Base-by-base conservation (phyloP, 768 basidiomycete genomes). In the Porphyrellus cyaneotinctus region DNA sequence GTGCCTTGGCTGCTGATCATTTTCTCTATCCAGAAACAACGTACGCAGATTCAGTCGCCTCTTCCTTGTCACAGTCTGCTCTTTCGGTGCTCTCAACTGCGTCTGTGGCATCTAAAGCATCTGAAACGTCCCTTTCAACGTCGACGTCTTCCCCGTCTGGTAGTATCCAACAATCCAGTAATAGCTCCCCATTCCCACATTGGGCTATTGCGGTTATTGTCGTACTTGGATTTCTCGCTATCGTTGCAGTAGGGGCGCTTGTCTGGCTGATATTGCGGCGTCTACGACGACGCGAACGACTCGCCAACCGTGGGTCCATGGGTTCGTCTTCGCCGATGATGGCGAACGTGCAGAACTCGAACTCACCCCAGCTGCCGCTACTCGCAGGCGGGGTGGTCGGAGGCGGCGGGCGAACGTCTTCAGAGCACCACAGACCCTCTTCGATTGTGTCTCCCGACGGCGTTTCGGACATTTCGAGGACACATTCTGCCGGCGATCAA, bases 151-250 rank as follows among this genome's bases (percentile, higher is more conserved):
- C 50, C 28, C 52, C 44, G 23, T 64, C 63, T 23, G 80, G 73
- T 45, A 72, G 52, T 56, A 75, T 88, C 20, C 88, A 87, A 65
- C 58, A 64, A 45, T 54, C 63, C 17, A 51, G 51, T 26, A 58
- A 62, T 46, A 64, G 57, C 51, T 64, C 76, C 15, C 60, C 74
- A 32, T 93, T 93, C 65, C 92, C 91, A 10, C 82, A 82, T 64
- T 94, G 91, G 92, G 93, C 89, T 11, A 95, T 95, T 62, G 91
- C 94, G 47, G 86, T 94, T 58, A 89, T 94, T 47, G 87, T 86
- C 43, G 80, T 94, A 37, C 81, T 95, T 23, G 91, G 90, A 23
- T 86, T 92, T 72, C 75, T 93, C 54, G 90, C 91, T 50, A 83
- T 93, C 56, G 77, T 82, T 38, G 82, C 87, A 14, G 74, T 80